Evolutionary conservation across 371 early-diverging fungal genomes (phyloP).

Genomic region (Apophysomyces sp.): DNA sequence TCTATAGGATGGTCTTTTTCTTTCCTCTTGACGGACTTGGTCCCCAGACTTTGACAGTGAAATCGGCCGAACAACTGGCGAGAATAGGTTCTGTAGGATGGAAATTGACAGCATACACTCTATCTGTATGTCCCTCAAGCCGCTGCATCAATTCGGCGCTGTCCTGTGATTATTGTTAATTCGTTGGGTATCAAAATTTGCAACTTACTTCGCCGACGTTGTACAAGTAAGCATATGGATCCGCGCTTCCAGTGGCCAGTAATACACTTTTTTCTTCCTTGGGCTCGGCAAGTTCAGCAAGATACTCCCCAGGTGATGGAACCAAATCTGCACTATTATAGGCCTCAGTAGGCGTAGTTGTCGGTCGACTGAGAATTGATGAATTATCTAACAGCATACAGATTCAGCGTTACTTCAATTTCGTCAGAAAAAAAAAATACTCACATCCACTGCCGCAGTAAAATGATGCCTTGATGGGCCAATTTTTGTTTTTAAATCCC

Average conservation of each 20-base stretch:
- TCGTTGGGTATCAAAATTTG: not conserved
- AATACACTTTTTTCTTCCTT: constrained; percentile 63
- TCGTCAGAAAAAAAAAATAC: not conserved
- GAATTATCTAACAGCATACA: constrained; percentile 33
- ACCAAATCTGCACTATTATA: constrained; percentile 40
- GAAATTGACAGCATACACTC: constrained; percentile 83
- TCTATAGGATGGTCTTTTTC: constrained; percentile 43
- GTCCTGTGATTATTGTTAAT: constrained; percentile 38
- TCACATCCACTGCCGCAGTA: constrained; percentile 73
- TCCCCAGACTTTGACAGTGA: constrained; percentile 82
- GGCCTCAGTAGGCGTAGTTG: constrained; percentile 25
- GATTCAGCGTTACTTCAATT: not conserved
- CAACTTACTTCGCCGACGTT: constrained; percentile 64
- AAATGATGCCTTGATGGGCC: constrained; percentile 86
- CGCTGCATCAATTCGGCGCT: constrained; percentile 73
- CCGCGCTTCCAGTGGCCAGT: constrained; percentile 85
- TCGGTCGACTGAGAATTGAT: constrained; percentile 39
- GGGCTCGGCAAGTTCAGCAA: constrained; percentile 43
- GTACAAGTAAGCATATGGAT: constrained; percentile 84
- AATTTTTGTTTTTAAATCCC: constrained; percentile 87
- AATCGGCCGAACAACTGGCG: constrained; percentile 83
- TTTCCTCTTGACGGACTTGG: constrained; percentile 47
- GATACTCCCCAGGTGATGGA: constrained; percentile 28
- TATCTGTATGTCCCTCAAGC: constrained; percentile 84
- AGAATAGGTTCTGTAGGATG: constrained; percentile 82